phyloP scores from a whole-genome alignment of 345 rosid species.

The Citrus mangshanensis region DNA sequence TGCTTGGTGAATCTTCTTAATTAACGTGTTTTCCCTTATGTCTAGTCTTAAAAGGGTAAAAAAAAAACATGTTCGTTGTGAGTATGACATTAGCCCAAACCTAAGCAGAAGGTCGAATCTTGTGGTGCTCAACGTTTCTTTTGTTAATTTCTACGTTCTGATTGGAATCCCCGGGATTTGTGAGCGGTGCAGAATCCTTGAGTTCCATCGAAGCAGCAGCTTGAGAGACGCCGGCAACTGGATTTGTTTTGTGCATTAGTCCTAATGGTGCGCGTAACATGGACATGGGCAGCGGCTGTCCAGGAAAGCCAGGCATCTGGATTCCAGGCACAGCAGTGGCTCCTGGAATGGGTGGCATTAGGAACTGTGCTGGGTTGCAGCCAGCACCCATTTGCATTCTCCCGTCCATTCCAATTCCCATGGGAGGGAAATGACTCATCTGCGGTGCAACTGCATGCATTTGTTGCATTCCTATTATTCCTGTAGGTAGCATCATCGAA shows the following conservation, averaged over 20 bases:
- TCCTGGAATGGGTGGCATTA: constrained; percentile 21
- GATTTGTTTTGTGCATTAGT: constrained; percentile 19
- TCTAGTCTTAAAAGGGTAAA: background rate
- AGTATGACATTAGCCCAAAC: constrained; percentile 7
- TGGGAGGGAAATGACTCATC: constrained; percentile 25
- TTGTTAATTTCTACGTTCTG: background rate
- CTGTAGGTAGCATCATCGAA: constrained; percentile 34
- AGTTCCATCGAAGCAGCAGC: constrained; percentile 13
- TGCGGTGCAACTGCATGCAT: constrained; percentile 21
- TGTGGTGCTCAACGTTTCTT: background rate
- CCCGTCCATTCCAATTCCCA: constrained; percentile 29
- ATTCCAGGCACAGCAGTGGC: constrained; percentile 19
- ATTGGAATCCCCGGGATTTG: constrained; percentile 18
- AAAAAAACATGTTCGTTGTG: background rate
- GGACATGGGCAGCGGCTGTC: constrained; percentile 26
- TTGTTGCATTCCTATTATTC: constrained; percentile 26
- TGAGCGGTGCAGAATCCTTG: constrained; percentile 15
- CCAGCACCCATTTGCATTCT: constrained; percentile 35
- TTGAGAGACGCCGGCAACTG: background rate
- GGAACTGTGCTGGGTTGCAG: constrained; percentile 23
- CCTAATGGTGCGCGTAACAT: constrained; percentile 18
- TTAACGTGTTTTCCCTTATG: background rate
- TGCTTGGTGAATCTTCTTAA: background rate
- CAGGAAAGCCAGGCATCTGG: constrained; percentile 24
- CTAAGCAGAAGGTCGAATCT: constrained; percentile 4